A percentile compares a stretch with the other conserved stretches of the same genome.
phyloP scores from a whole-genome alignment of 345 rosid species.

The Dimocarpus longan region DNA sequence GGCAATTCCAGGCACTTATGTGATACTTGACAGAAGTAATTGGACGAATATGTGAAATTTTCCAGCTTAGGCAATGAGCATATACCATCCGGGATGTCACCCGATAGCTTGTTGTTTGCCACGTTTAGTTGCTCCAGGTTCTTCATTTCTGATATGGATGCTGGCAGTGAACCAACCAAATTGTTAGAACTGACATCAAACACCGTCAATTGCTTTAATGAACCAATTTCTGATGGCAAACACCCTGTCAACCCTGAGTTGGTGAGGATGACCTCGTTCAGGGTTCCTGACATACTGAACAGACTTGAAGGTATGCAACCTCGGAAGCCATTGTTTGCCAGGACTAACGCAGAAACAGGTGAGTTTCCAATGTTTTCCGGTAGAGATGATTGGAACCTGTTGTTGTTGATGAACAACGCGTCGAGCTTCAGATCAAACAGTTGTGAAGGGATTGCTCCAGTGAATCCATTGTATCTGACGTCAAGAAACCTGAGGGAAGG shows the following conservation, averaged over 20 bases:
- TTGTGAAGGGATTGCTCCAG: constrained; percentile 55
- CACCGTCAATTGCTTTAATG: constrained; percentile 54
- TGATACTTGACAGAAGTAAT: constrained; percentile 69
- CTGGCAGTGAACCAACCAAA: constrained; percentile 70
- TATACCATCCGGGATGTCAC: constrained; percentile 61
- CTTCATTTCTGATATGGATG: constrained; percentile 67
- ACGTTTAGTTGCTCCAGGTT: constrained; percentile 78
- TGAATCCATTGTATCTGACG: constrained; percentile 64
- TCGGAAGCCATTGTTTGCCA: constrained; percentile 65
- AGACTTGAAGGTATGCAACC: constrained; percentile 75
- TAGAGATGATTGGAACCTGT: constrained; percentile 61
- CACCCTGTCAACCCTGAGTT: constrained; percentile 70
- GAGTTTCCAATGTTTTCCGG: constrained; percentile 82
- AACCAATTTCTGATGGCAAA: constrained; percentile 58
- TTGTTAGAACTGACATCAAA: constrained; percentile 72
- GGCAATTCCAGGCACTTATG: constrained; percentile 51
- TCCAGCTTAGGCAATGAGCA: constrained; percentile 66
- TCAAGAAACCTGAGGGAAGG: constrained; percentile 83
- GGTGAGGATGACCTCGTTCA: constrained; percentile 51
- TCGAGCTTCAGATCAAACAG: constrained; percentile 75
- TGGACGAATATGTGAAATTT: constrained; percentile 73
- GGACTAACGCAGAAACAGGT: constrained; percentile 70
- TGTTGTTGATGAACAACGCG: constrained; percentile 81
- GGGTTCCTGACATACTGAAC: constrained; percentile 60
- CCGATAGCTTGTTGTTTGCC: constrained; percentile 62